Base-by-base conservation (phyloP, 805 yeast species). In the Yueomyces sp. region DNA sequence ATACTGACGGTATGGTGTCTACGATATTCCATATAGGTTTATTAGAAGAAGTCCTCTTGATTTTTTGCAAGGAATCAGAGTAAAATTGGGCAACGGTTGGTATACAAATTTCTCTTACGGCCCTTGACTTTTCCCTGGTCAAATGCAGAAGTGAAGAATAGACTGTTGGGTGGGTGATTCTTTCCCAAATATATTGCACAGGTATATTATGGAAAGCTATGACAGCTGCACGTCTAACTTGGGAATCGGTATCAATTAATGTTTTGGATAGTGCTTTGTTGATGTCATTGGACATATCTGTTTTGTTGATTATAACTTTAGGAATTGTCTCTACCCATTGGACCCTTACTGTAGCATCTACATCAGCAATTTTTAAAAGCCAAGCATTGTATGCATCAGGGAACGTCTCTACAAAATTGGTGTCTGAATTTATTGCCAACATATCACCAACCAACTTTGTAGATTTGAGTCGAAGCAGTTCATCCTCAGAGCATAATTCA, bases 361-460 rank as follows among this genome's bases (percentile, higher is more conserved):
- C 65, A 57, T 87, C 96, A 8, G 81, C 66, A 4, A 81, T 73
- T 50, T 87, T 82, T 48, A 79, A 80, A 43, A 83, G 59, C 95
- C 95, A 87, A 30, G 69, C 72, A 12, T 63, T 57, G 75, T 81
- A 86, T 1, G 82, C 74, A 11, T 74, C 74, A 36, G 68, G 69
- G 51, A 80, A 85, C 0, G 69, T 66, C 1, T 70, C 59, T 9
- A 72, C 68, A 56, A 86, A 84, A 51, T 79, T 79, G 4, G 77
- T 55, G 28, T 70, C 68, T 5, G 26, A 9, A 9, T 34, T 6
- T 9, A 66, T 57, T 0, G 76, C 63, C 1, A 86, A 57, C 56
- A 88, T 75, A 37, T 70, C 61, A 0, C 94, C 90, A 2, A 88
- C 72, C 0, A 92, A 74, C 39, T 74, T 74, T 0, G 94, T 82